Base-by-base conservation (phyloP, 345 rosid species). In the Brassica rapa region DNA sequence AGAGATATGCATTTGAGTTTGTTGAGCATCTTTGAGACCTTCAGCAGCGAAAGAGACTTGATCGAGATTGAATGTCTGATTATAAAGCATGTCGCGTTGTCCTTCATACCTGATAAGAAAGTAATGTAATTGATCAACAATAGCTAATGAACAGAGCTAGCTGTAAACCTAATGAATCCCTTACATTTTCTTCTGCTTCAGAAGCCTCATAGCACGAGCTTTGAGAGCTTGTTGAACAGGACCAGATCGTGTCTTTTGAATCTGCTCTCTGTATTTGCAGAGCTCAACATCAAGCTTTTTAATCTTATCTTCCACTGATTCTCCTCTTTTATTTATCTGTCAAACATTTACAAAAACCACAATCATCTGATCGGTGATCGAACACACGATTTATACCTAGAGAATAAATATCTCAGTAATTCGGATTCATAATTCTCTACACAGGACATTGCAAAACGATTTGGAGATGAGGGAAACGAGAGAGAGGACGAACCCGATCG, bases 1-100 rank as follows among this genome's bases (percentile, higher is more conserved):
- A 55, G 8, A 56, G 32, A 75, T 88, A 60, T 93, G 90, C 98
- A 56, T 98, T 91, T 7, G 10, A 35, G 41, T 35, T 85, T 90
- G 97, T 33, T 95, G 99, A 51, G 97, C 99, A 83, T 95, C 99
- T 86, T 93, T 93, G 80, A 95, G 83, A 23, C 99, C 98, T 86
- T 95, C 98, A 5, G 94, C 72, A 35, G 99, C 97, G 81, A 91
- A 91, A 39, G 96, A 84, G 77, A 95, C 99, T 91, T 93, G 99
- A 84, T 95, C 99, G 19, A 95, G 99, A 81, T 95, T 95, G 85
- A 91, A 95, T 0, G 99, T 95, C 66, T 95, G 98, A 78, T 93
- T 93, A 74, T 91, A 93, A 8, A 95, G 89, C 97, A 93, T 95
- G 83, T 95, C 99, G 2, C 98, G 91, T 78, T 93, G 98, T 69